Evolutionary conservation across 2,329 filamentous ascomycete genomes (phyloP).

Genomic region (Alternaria sp.): DNA sequence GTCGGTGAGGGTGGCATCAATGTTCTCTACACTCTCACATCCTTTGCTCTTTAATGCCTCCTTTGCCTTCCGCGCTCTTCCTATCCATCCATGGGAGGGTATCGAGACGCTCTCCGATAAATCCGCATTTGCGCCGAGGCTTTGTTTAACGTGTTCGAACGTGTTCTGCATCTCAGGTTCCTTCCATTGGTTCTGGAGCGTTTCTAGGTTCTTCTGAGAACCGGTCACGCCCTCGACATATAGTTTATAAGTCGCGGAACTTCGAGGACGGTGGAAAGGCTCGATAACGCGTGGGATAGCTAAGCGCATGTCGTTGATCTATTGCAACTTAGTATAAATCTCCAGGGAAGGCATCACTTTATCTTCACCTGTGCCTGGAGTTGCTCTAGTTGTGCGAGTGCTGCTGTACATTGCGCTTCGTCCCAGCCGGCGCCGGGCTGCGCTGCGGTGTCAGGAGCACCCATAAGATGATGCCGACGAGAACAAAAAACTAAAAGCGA

Average conservation of each 20-base stretch:
- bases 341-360: not conserved
- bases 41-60: constrained; percentile 23
- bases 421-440: constrained; percentile 45
- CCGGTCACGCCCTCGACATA: constrained; percentile 51
- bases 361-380: constrained; percentile 54
- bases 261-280: constrained; percentile 47
- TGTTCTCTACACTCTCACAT: constrained; percentile 22
- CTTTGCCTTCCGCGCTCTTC: constrained; percentile 36
- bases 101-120: constrained; percentile 48
- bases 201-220: constrained; percentile 49
- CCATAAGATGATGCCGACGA: constrained; percentile 25
- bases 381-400: constrained; percentile 56
- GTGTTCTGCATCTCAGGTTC: constrained; percentile 48
- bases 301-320: constrained; percentile 56
- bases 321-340: constrained; percentile 13
- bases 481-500: not conserved
- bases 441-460: constrained; percentile 20
- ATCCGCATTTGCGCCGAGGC: constrained; percentile 49
- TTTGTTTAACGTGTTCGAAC: constrained; percentile 49
- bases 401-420: constrained; percentile 53
- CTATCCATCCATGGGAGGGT: constrained; percentile 52
- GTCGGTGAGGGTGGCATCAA: constrained; percentile 21
- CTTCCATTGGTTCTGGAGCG: constrained; percentile 52
- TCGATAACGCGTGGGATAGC: constrained; percentile 55
- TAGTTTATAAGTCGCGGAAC: constrained; percentile 49